Base-by-base conservation (phyloP, 345 rosid species). In the Raphanus sativus region DNA sequence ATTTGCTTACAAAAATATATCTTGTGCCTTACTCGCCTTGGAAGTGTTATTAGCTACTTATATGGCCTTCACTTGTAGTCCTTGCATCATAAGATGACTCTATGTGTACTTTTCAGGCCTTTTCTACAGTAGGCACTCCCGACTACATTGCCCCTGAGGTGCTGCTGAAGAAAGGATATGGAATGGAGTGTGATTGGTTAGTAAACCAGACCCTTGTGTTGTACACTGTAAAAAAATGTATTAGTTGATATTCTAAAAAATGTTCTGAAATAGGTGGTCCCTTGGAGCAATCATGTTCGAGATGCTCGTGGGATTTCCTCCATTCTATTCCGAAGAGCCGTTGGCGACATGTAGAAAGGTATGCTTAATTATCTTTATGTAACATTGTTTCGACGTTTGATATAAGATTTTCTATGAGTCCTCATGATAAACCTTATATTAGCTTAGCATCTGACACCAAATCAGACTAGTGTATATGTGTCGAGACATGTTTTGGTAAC, bases 251-350 rank as follows among this genome's bases (percentile, higher is more conserved):
- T 64, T 69, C 65, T 68, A 71, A 65, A 42, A 78, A 50, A 71
- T 58, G 71, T 42, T 71, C 17, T 69, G 69, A 8, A 2, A 65
- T 71, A 84, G 86, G 86, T 84, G 86, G 86, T 84, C 86, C 36
- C 80, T 84, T 65, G 86, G 86, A 75, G 83, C 86, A 73, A 84
- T 84, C 69, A 76, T 84, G 85, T 84, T 81, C 54, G 85, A 84
- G 81, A 84, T 84, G 86, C 86, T 84, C 8, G 85, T 84, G 60
- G 86, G 86, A 69, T 84, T 75, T 80, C 86, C 86, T 2, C 86
- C 86, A 73, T 84, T 84, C 77, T 84, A 84, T 63, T 79, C 86
- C 3, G 85, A 84, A 61, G 83, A 84, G 69, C 80, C 86, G 25
- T 76, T 84, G 69, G 80, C 85, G 3, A 84, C 86, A 48, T 81